Percentiles rank a stretch among this genome's conserved stretches.
phyloP scores from a whole-genome alignment of 2,329 filamentous ascomycete genomes.

The Teratosphaeria epicoccoides region DNA sequence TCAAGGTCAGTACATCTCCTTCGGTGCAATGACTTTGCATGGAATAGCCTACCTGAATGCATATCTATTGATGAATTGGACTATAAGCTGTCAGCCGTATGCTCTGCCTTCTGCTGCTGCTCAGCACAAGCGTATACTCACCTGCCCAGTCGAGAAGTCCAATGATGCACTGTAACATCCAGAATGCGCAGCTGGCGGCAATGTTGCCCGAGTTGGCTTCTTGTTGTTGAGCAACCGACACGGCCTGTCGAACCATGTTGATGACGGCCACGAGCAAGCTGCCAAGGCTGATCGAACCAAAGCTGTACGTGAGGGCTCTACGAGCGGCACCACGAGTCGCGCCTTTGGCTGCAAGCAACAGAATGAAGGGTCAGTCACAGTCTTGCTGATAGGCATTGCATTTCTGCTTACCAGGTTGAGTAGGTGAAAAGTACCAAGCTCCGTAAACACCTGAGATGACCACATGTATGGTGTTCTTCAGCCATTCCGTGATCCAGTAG shows the following conservation, averaged over 20 bases:
- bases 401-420: too few species aligned
- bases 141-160: constrained; percentile 73
- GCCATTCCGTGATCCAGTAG: constrained; percentile 88
- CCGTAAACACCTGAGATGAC: constrained; percentile 83
- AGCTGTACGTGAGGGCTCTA: constrained; percentile 78
- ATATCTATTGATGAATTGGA: constrained; percentile 72
- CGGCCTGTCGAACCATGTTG: constrained; percentile 71
- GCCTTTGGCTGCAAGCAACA: constrained; percentile 60
- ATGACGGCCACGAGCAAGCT: constrained; percentile 79
- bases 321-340: constrained; percentile 75
- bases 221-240: constrained; percentile 62
- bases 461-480: constrained; percentile 88
- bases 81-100: too few species aligned
- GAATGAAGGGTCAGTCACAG: too few species aligned
- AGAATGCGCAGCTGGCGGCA: constrained; percentile 56
- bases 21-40: not conserved
- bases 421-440: constrained; percentile 76
- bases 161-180: constrained; percentile 66
- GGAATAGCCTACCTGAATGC: constrained; percentile 28
- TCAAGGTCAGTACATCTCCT: not conserved
- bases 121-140: too few species aligned
- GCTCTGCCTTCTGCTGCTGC: too few species aligned
- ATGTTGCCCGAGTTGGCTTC: constrained; percentile 59
- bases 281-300: constrained; percentile 80
- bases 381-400: too few species aligned